These are phyloP conservation scores for Sporothrix curviconia DNA, from an alignment of 2,329 filamentous ascomycete species.

Conservation along the genomic window DNA sequence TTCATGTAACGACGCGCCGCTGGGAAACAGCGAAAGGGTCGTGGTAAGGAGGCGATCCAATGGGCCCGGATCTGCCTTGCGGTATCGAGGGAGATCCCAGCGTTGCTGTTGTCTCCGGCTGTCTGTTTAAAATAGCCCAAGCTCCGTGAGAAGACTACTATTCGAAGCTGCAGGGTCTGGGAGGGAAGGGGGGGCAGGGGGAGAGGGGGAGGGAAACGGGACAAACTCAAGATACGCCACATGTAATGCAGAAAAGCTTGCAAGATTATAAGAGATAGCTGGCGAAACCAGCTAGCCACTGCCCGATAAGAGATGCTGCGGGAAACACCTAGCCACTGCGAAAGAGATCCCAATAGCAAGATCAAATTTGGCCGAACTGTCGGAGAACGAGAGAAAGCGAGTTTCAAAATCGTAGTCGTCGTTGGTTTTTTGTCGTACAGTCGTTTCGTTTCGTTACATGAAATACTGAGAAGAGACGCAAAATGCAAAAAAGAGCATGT, in stretches of 20 bases:
- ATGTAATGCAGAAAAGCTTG: neutral
- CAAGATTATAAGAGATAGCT: neutral
- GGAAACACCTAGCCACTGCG: too few relatives aligned
- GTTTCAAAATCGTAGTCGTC: constrained; percentile 7
- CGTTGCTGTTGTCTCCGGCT: constrained; percentile 55
- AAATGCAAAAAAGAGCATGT: constrained; percentile 7
- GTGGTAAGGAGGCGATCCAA: constrained; percentile 65
- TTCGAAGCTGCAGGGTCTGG: neutral
- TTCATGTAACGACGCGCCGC: constrained; percentile 60
- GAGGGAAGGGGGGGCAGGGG: neutral
- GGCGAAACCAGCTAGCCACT: too few relatives aligned
- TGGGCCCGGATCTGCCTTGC: constrained; percentile 72
- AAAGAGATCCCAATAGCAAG: neutral
- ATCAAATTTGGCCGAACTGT: neutral
- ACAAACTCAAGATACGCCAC: neutral
- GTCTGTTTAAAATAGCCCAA: neutral
- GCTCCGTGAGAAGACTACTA: neutral
- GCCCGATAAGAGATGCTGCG: too few relatives aligned
- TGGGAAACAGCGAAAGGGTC: constrained; percentile 56
- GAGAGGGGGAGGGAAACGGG: neutral
- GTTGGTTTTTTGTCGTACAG: constrained; percentile 8
- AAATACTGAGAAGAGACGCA: constrained; percentile 1
- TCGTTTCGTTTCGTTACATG: constrained; percentile 13
- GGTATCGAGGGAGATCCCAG: constrained; percentile 89
- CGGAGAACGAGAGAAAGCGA: neutral